Evolutionary conservation across 345 rosid genomes (phyloP).

Genomic region (Geranium rotundifolium): DNA sequence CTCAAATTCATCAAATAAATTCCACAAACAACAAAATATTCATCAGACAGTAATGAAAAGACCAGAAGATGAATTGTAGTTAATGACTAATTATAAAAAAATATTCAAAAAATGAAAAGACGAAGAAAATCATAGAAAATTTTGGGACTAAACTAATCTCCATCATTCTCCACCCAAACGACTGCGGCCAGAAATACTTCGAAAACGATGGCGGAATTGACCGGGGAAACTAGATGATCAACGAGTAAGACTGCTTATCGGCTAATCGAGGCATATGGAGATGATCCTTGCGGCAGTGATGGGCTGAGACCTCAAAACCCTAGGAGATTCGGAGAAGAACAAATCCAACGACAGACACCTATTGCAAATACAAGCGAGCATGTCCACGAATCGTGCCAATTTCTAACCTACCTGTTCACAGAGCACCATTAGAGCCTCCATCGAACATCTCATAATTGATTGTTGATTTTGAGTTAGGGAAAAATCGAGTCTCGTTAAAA

Average conservation of each 20-base stretch:
- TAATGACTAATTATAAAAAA: too few species aligned
- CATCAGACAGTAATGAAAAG: too few species aligned
- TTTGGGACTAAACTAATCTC: too few species aligned
- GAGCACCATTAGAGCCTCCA: slow-evolving; percentile 87
- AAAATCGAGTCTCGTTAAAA: too few species aligned
- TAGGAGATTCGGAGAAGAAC: slow-evolving; percentile 48
- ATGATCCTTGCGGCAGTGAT: slow-evolving; percentile 70
- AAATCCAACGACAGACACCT: slow-evolving; percentile 74
- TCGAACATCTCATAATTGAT: too few species aligned
- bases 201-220: slow-evolving; percentile 59
- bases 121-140: too few species aligned
- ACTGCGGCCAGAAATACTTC: slow-evolving; percentile 86
- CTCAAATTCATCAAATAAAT: too few species aligned
- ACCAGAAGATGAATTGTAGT: too few species aligned
- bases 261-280: slow-evolving; percentile 35
- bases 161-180: too few species aligned
- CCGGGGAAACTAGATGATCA: slow-evolving; percentile 52
- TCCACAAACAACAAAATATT: too few species aligned
- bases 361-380: slow-evolving; percentile 77
- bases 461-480: too few species aligned
- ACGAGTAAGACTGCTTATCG: slow-evolving; percentile 43
- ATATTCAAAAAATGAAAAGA: too few species aligned
- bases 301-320: slow-evolving; percentile 80
- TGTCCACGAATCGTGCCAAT: slow-evolving; percentile 70
- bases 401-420: slow-evolving; percentile 68